Percentiles rank a stretch among this genome's conserved stretches.
Conservation (phyloP, 331 rosid species). For the Stylosanthes scabra region DNA sequence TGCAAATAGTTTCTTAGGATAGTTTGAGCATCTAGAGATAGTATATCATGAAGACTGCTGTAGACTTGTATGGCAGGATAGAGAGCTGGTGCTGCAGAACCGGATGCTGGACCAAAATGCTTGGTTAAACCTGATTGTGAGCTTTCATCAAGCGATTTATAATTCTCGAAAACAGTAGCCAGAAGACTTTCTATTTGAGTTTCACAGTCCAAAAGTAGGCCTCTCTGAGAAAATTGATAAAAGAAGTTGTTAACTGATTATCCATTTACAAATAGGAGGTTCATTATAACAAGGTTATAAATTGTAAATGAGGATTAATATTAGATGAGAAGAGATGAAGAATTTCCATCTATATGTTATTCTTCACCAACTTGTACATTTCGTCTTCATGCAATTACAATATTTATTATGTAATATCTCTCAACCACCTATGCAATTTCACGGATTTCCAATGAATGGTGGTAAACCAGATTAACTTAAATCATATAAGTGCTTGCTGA, state of each 20-base stretch:
- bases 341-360: not conserved
- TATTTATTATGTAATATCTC: not conserved
- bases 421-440: not conserved
- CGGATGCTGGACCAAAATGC: constrained; percentile 56
- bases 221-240: constrained; percentile 67
- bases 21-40: constrained; percentile 79
- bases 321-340: not conserved
- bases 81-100: constrained; percentile 87
- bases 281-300: not conserved
- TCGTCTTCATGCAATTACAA: not conserved
- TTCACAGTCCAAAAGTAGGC: constrained; percentile 87
- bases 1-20: constrained; percentile 80
- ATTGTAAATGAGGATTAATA: constrained; percentile 8
- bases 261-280: constrained; percentile 25
- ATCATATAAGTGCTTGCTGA: constrained; percentile 1
- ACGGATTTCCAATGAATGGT: not conserved
- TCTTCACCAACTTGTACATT: not conserved
- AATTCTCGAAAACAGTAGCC: constrained; percentile 87
- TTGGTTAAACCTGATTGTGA: constrained; percentile 73
- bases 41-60: constrained; percentile 86
- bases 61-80: constrained; percentile 87
- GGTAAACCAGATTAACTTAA: not conserved
- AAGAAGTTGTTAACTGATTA: constrained; percentile 15
- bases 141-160: constrained; percentile 90
- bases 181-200: constrained; percentile 86